These are phyloP conservation scores for Dentipellis fragilis DNA, from an alignment of 768 basidiomycete species.

Conservation along the genomic window DNA sequence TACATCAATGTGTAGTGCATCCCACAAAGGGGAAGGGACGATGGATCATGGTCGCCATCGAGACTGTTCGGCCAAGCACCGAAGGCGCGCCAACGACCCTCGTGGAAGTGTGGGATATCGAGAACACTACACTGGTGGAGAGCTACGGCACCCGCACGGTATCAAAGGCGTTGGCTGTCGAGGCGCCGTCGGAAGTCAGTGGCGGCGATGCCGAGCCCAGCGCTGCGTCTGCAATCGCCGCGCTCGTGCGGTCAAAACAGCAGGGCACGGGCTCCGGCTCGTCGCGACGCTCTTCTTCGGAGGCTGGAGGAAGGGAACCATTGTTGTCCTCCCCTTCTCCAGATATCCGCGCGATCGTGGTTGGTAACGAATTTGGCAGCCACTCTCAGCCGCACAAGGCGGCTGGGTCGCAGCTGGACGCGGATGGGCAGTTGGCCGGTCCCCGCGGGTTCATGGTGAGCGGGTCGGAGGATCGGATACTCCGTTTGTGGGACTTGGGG, in stretches of 20 bases:
- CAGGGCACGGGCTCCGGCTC: constrained; percentile 19
- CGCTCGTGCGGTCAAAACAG: constrained; percentile 65
- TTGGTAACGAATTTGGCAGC: constrained; percentile 72
- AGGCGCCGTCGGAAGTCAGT: constrained; percentile 41
- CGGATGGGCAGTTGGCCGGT: constrained; percentile 6
- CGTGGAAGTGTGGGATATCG: constrained; percentile 91
- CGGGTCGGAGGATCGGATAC: constrained; percentile 83
- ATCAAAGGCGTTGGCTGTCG: constrained; percentile 34
- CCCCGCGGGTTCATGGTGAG: constrained; percentile 68
- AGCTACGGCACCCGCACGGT: constrained; percentile 55
- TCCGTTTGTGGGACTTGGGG: constrained; percentile 83
- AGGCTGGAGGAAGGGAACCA: constrained; percentile 17
- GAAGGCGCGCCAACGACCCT: constrained; percentile 30
- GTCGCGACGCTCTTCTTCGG: constrained; percentile 15
- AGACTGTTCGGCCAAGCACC: constrained; percentile 29
- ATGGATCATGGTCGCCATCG: constrained; percentile 83
- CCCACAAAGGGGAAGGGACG: constrained; percentile 81
- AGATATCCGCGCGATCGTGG: constrained; percentile 61
- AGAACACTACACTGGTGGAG: constrained; percentile 71
- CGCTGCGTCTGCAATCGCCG: constrained; percentile 69
- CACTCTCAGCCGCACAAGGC: constrained; percentile 33
- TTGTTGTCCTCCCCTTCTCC: constrained; percentile 40
- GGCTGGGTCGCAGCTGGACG: constrained; percentile 12
- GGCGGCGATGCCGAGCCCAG: constrained; percentile 49
- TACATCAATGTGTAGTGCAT: constrained; percentile 73